Base-by-base conservation (phyloP, 495 filamentous ascomycete species). In the Podospora appendiculata region DNA sequence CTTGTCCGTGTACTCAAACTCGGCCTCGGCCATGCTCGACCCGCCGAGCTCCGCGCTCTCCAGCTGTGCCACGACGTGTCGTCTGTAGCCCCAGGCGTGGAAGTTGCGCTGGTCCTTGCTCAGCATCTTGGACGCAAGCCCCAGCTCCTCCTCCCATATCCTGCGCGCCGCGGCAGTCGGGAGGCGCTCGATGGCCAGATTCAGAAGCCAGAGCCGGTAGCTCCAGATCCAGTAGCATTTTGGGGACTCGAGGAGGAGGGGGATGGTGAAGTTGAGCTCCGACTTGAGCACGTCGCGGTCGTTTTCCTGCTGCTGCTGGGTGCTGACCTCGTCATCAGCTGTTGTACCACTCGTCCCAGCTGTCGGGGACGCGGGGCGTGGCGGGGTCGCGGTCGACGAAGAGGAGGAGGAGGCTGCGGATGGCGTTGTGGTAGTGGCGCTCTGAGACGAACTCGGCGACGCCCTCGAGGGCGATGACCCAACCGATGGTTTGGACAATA, bases 151-250 rank as follows among this genome's bases (percentile, higher is more conserved):
- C 59, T 86, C 75, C 94, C 92, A 97, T 18, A 95, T 70, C 45
- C 71, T 61, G 13, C 79, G 77, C 1, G 86, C 77, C n/a, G 71
- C 58, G 0, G 68, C 11, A 4, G 63, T 44, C 10, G 80, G 76
- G 8, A 95, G 74, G 35, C 83, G 74, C 10, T 70, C 64, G 41
- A 84, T 85, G 42, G 83, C 82, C 64, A 88, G 80, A 44, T 84
- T 71, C 14, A 99, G 73, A 1, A 90, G 71, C 93, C 94, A 97
- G 11, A 83, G 69, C n/a, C 93, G 85, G 70, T 96, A 88, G 66
- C 94, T 95, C 93, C 93, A 99, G 41, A 99, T 89, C 90, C 93
- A 96, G 74, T 99, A 99, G 74, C 93, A 97, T 71, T 99, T 99
- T 19, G 93, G 94, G 59, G 80, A 89, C 55, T 89, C 80, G 35